Conservation (phyloP, 495 filamentous ascomycete species). For the Sporormia fimetaria region DNA sequence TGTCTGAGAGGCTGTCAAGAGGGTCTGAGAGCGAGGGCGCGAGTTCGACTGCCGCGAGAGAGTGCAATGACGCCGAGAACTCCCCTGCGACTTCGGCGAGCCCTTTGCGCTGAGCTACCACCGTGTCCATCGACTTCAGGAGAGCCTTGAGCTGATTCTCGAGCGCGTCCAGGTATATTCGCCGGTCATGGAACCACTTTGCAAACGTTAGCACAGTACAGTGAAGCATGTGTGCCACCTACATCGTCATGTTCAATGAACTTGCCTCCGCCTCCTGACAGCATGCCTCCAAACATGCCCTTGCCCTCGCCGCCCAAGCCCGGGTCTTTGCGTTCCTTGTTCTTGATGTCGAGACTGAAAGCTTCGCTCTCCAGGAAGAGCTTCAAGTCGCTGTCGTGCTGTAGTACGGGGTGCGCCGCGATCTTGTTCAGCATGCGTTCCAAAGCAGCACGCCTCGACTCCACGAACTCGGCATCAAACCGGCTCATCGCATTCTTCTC, state of each 20-base stretch:
- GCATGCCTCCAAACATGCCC: conserved; percentile 75
- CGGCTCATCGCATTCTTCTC: conserved; percentile 96
- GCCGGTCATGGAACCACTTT: conserved; percentile 93
- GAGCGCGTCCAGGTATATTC: conserved; percentile 83
- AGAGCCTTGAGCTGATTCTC: conserved; percentile 92
- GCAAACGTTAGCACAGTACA: conserved; percentile 1
- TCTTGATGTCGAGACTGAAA: conserved; percentile 93
- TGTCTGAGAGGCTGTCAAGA: conserved; percentile 77
- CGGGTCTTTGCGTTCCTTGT: conserved; percentile 87
- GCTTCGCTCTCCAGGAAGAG: conserved; percentile 92
- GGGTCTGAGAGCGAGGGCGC: conserved; percentile 79
- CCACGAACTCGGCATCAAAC: conserved; percentile 95
- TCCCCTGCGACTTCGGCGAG: conserved; percentile 88
- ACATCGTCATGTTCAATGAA: conserved; percentile 98
- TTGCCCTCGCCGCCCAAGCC: conserved; percentile 81
- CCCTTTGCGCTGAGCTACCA: conserved; percentile 81
- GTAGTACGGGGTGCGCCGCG: conserved; percentile 77
- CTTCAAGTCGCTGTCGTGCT: conserved; percentile 88
- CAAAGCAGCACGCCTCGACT: conserved; percentile 75
- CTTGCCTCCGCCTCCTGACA: conserved; percentile 60
- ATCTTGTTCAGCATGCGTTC: conserved; percentile 97
- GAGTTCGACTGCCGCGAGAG: conserved; percentile 78
- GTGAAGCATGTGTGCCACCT: conserved; percentile 31
- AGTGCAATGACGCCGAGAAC: conserved; percentile 82
- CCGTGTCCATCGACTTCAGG: conserved; percentile 83